phyloP scores from a whole-genome alignment of 225 moss, liverwort and hornwort species.

The Pseudoscleropodium purum region DNA sequence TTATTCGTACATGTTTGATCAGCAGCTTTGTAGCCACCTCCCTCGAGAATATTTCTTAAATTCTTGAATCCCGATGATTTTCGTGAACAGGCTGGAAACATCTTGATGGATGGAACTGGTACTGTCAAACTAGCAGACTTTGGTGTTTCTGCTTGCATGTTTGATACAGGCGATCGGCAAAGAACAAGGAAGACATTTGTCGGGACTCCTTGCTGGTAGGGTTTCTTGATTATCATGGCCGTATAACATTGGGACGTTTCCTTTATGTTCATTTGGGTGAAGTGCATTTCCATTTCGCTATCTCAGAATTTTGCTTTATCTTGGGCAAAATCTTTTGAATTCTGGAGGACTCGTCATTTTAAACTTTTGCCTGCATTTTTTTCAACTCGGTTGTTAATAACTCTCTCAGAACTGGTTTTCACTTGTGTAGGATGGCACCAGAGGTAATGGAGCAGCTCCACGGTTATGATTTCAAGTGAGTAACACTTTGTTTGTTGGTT shows the following conservation, averaged over 20 bases:
- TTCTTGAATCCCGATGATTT: not conserved
- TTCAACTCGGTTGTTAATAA: not conserved
- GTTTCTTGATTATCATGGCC: not conserved
- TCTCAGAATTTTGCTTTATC: not conserved
- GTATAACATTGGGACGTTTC: not conserved
- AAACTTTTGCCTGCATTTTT: not conserved
- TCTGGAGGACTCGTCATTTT: not conserved
- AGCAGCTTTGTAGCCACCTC: not conserved
- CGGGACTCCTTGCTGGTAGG: conserved; percentile 92
- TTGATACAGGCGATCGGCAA: conserved; percentile 94
- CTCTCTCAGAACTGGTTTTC: conserved; percentile 1
- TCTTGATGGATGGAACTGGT: conserved; percentile 69
- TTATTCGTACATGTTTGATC: not conserved
- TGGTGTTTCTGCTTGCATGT: conserved; percentile 95
- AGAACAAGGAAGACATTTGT: conserved; percentile 89
- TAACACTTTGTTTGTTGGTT: not conserved
- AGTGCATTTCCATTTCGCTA: not conserved
- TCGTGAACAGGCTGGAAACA: conserved; percentile 73
- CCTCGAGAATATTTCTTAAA: not conserved
- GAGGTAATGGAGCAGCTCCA: conserved; percentile 99
- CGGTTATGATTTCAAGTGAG: conserved; percentile 89
- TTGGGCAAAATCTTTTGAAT: not conserved
- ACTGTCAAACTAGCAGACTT: conserved; percentile 84
- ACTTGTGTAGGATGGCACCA: conserved; percentile 73
- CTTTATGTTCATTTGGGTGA: not conserved